A percentile compares a stretch with the other conserved stretches of the same genome.
phyloP scores from a whole-genome alignment of 148 eudicot species.

The Silene conica region DNA sequence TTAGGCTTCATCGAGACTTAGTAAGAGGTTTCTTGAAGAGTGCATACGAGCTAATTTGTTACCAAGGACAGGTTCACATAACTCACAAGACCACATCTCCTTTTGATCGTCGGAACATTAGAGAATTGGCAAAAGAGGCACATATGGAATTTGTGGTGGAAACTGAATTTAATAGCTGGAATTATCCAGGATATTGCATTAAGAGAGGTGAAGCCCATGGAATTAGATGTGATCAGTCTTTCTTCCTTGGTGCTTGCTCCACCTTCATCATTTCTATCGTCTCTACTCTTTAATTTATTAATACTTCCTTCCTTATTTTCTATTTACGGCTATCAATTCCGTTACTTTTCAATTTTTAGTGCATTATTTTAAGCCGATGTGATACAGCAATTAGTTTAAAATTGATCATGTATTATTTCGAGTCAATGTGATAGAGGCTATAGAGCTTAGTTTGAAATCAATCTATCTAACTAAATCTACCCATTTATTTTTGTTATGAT shows the following conservation, averaged over 20 bases:
- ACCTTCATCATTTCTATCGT: constrained; percentile 16
- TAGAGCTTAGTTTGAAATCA: no score
- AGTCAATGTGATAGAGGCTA: no score
- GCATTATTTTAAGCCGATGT: no score
- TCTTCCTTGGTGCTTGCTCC: constrained; percentile 27
- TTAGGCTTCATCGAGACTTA: constrained; percentile 8
- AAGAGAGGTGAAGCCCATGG: constrained; percentile 23
- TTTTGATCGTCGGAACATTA: constrained; percentile 26
- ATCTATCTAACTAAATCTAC: no score
- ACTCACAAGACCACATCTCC: constrained; percentile 41
- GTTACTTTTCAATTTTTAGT: no score
- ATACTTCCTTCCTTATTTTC: no score
- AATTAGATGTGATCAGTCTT: constrained; percentile 7
- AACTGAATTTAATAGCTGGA: background rate
- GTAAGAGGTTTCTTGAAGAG: constrained; percentile 27
- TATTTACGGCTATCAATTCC: no score
- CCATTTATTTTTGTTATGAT: no score
- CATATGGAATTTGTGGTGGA: no score
- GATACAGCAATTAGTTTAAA: no score
- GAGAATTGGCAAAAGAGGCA: constrained; percentile 8
- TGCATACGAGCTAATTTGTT: constrained; percentile 22
- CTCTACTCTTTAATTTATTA: no score
- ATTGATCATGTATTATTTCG: no score
- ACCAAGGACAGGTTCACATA: constrained; percentile 26
- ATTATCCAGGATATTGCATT: constrained; percentile 33